phyloP scores from a whole-genome alignment of 257 asterid species.

The Fraxinus pennsylvanica region DNA sequence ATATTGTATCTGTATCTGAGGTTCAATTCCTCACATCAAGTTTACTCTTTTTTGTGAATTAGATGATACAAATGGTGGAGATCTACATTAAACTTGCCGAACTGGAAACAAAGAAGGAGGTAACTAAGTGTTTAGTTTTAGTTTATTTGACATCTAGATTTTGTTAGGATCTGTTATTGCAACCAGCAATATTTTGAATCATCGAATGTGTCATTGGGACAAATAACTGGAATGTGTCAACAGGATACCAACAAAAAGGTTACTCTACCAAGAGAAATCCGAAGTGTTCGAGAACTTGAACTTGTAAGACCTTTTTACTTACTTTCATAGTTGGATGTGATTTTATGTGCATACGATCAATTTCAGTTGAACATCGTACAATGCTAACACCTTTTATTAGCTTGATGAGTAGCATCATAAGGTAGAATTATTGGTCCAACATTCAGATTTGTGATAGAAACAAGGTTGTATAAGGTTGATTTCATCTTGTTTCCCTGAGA shows the following conservation, averaged over 20 bases:
- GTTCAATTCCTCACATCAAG: conserved; percentile 22
- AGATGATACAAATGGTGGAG: conserved; percentile 99
- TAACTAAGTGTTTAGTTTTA: conserved; percentile 31
- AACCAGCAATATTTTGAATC: conserved; percentile 18
- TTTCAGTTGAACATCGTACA: conserved; percentile 9
- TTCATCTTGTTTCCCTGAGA: background rate
- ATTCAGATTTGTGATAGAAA: background rate
- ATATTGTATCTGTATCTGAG: conserved; percentile 13
- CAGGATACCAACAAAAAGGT: conserved; percentile 92
- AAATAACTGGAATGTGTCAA: conserved; percentile 30
- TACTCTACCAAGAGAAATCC: conserved; percentile 84
- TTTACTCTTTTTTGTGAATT: conserved; percentile 28
- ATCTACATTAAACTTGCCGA: conserved; percentile 97
- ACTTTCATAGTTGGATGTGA: conserved; percentile 24
- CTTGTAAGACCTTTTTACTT: conserved; percentile 60
- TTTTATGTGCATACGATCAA: background rate
- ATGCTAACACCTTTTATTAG: conserved; percentile 11
- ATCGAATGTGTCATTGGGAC: conserved; percentile 15
- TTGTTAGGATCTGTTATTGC: conserved; percentile 18
- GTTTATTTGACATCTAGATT: conserved; percentile 11
- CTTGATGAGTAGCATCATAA: conserved; percentile 18
- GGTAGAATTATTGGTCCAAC: background rate
- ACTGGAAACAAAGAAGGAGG: conserved; percentile 94
- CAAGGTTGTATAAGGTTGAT: background rate
- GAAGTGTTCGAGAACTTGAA: conserved; percentile 83